Conservation (phyloP, 306 rosid genomes). For the Cucurbita ficifolia region DNA sequence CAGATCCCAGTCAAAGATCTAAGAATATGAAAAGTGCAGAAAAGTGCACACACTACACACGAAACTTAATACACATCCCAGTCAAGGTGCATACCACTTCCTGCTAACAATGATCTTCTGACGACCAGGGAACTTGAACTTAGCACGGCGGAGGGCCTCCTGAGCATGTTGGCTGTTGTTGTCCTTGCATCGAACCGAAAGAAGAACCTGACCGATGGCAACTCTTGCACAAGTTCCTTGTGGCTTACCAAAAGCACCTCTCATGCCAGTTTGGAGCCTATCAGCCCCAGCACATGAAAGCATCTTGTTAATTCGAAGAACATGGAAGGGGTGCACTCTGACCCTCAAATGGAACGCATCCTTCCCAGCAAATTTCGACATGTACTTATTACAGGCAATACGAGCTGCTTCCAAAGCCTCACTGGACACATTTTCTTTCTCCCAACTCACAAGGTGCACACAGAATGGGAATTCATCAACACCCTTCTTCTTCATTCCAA, state of each 20-base stretch:
- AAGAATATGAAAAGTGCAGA: too few relatives aligned
- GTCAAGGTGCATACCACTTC: not conserved
- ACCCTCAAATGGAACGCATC: slow-evolving; percentile 2
- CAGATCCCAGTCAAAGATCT: too few relatives aligned
- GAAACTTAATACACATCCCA: not conserved
- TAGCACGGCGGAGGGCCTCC: not conserved
- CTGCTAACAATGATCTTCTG: not conserved
- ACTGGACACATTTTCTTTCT: not conserved
- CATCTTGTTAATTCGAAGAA: not conserved
- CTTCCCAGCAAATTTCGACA: not conserved
- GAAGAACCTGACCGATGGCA: not conserved
- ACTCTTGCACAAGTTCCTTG: not conserved
- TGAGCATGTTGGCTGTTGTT: not conserved
- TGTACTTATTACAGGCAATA: not conserved
- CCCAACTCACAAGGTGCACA: not conserved
- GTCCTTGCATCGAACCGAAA: not conserved
- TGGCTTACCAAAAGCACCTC: not conserved
- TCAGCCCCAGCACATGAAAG: slow-evolving; percentile 2
- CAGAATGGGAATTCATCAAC: slow-evolving; percentile 1
- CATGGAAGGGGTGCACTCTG: not conserved
- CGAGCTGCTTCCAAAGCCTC: slow-evolving; percentile 1
- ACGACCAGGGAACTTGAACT: not conserved
- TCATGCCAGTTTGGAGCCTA: not conserved
- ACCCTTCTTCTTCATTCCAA: not conserved
- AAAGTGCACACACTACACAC: too few relatives aligned